These are phyloP conservation scores for Syzygium aromaticum DNA, from an alignment of 345 rosid species.

Conservation along the genomic window DNA sequence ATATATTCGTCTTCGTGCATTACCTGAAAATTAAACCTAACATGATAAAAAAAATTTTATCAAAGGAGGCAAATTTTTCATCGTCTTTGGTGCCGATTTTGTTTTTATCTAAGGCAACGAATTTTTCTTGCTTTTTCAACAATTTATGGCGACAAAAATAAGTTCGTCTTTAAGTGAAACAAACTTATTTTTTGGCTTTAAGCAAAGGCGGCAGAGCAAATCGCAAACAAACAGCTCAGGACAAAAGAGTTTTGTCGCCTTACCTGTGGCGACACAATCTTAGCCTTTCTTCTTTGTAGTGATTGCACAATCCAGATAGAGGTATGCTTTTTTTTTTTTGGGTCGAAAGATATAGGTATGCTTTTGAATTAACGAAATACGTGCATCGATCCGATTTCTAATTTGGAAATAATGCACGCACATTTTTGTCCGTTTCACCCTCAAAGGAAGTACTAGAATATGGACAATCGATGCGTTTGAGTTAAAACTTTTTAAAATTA, in stretches of 20 bases:
- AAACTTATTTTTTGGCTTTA: neutral
- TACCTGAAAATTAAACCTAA: neutral
- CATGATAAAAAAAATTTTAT: neutral
- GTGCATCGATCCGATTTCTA: neutral
- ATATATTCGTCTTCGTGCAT: accelerated
- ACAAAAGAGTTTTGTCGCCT: neutral
- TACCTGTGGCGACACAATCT: too few relatives aligned
- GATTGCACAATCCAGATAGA: neutral
- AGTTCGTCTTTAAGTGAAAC: neutral
- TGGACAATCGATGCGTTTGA: accelerated
- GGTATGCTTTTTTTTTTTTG: too few relatives aligned
- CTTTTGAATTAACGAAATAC: neutral
- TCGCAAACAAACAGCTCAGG: neutral
- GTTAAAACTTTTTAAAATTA: neutral
- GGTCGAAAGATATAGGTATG: too few relatives aligned
- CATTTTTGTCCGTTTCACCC: neutral
- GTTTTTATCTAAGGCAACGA: neutral
- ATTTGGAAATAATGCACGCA: neutral
- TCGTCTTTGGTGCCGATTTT: neutral
- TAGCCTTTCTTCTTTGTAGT: neutral
- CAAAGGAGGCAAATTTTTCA: neutral
- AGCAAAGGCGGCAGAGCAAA: neutral
- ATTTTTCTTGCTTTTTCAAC: neutral
- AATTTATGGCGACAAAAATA: neutral
- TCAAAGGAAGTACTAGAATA: neutral